These are phyloP conservation scores for Diophrys sp. DNA, from an alignment of 73 alveolate species.

Conservation along the genomic window DNA sequence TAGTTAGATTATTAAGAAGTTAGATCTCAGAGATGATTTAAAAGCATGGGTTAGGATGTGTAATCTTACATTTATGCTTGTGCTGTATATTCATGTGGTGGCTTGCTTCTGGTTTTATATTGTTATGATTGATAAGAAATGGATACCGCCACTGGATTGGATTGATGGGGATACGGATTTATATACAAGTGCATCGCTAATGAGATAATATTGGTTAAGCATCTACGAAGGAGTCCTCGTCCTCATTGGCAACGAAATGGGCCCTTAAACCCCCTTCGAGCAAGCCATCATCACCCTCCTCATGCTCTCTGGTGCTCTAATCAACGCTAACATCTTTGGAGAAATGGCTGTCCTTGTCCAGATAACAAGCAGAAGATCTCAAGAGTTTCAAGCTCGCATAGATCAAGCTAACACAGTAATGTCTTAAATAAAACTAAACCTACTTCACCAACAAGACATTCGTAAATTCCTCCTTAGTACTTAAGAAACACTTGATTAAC, in stretches of 20 bases:
- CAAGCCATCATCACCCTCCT: not conserved
- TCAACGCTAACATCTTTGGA: slow-evolving; percentile 10
- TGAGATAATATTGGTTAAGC: not conserved
- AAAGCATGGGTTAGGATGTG: not conserved
- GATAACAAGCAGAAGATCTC: not conserved
- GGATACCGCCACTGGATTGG: slow-evolving; percentile 22
- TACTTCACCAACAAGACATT: not conserved
- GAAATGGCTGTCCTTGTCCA: slow-evolving; percentile 11
- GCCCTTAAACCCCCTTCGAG: not conserved
- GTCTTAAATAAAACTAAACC: not conserved
- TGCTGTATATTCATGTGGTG: slow-evolving; percentile 23
- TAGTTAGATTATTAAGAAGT: slow-evolving; percentile 12
- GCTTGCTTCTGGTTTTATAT: slow-evolving; percentile 29
- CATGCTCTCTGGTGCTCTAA: slow-evolving; percentile 17
- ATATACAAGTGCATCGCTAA: not conserved
- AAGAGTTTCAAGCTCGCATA: not conserved
- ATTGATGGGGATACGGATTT: not conserved
- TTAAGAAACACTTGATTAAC: not conserved
- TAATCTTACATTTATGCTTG: slow-evolving; percentile 12
- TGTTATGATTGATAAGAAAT: not conserved
- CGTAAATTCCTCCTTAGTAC: not conserved
- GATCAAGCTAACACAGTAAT: slow-evolving; percentile 13
- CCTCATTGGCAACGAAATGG: slow-evolving; percentile 15
- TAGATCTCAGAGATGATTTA: slow-evolving; percentile 22
- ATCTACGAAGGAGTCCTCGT: slow-evolving; percentile 22